Conservation (phyloP, 129 eudicot genomes). For the Artemisia tridentata region DNA sequence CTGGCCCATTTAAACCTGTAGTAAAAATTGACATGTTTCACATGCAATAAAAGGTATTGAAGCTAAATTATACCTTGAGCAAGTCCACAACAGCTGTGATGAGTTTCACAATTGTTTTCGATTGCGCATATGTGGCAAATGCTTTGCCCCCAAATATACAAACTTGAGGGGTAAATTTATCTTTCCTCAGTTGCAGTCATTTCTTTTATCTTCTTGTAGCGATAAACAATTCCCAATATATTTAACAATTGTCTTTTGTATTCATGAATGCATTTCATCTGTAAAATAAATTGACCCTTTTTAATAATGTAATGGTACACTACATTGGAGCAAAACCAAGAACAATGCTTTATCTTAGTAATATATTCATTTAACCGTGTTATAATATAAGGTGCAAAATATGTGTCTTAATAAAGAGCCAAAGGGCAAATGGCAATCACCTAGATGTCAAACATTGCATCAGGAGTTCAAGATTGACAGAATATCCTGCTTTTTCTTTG, state of each 20-base stretch:
- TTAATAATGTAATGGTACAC: not conserved
- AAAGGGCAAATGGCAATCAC: constrained; percentile 35
- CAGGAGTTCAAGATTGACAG: constrained; percentile 83
- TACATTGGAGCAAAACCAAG: not conserved
- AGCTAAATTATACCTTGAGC: constrained; percentile 53
- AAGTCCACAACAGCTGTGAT: constrained; percentile 92
- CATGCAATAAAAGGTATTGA: too few relatives aligned
- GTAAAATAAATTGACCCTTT: constrained; percentile 17
- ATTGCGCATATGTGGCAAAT: constrained; percentile 94
- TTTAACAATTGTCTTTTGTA: constrained; percentile 88
- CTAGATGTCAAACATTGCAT: constrained; percentile 98
- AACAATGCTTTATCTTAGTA: not conserved
- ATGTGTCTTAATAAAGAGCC: not conserved
- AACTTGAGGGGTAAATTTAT: constrained; percentile 74
- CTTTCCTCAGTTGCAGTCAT: constrained; percentile 63
- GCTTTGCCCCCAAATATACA: constrained; percentile 99
- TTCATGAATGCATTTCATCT: constrained; percentile 95
- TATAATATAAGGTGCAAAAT: not conserved
- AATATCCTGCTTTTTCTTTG: constrained; percentile 78
- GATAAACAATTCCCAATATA: constrained; percentile 82
- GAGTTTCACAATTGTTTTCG: constrained; percentile 91
- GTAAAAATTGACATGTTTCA: too few relatives aligned
- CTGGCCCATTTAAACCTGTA: too few relatives aligned
- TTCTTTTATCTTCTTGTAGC: constrained; percentile 94
- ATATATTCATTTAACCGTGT: not conserved